Evolutionary conservation across 352 stramenopile species (phyloP).

Genomic region (Globisporangium viniferum): DNA sequence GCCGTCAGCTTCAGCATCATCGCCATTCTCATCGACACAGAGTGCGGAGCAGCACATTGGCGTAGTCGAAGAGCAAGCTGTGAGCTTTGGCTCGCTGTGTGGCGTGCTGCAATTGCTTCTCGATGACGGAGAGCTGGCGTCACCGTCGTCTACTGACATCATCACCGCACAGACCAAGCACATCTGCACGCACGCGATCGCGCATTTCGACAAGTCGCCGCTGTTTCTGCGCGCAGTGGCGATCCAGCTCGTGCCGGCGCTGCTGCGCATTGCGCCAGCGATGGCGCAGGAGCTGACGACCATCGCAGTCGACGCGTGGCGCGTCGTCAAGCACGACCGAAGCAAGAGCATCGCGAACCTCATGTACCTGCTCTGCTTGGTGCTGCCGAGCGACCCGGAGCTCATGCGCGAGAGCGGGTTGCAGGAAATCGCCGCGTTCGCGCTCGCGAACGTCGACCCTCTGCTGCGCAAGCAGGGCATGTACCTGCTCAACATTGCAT

Average conservation of each 20-base stretch:
- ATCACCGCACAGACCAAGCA: conserved; percentile 21
- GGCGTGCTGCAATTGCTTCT: conserved; percentile 42
- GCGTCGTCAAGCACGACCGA: conserved; percentile 1
- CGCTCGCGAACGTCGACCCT: conserved; percentile 47
- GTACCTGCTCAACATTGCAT: conserved; percentile 61
- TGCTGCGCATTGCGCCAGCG: conserved; percentile 22
- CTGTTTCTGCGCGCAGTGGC: conserved; percentile 44
- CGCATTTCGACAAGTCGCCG: conserved; percentile 31
- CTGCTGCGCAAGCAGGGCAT: conserved; percentile 69
- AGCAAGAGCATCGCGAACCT: conserved; percentile 37
- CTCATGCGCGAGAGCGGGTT: conserved; percentile 35
- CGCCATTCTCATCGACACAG: not conserved
- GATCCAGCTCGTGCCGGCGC: conserved; percentile 41
- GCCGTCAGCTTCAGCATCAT: not conserved
- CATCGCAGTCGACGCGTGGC: conserved; percentile 26
- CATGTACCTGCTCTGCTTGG: conserved; percentile 57
- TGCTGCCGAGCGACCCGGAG: conserved; percentile 44
- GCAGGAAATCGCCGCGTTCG: conserved; percentile 50
- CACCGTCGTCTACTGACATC: not conserved
- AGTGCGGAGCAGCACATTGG: not conserved
- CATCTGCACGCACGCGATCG: conserved; percentile 41
- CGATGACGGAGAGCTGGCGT: conserved; percentile 4
- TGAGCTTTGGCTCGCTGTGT: conserved; percentile 51
- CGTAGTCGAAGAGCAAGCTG: not conserved
- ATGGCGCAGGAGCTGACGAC: conserved; percentile 18